Conservation (phyloP, 441 rosid genomes). For the Manihot esculenta region DNA sequence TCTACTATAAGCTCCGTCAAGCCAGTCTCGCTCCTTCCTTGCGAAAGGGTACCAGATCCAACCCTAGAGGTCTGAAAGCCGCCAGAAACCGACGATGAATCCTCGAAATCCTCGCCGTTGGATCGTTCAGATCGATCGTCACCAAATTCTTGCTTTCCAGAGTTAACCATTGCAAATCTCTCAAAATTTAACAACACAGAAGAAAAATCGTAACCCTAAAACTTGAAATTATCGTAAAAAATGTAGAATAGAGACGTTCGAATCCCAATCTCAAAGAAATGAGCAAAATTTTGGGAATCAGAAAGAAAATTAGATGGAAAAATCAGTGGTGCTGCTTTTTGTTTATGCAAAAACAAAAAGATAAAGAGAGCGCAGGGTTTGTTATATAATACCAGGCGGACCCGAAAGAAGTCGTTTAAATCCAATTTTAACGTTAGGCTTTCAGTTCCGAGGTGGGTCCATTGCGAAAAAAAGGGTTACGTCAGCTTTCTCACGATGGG, state of each 20-base stretch:
- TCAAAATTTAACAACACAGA: neutral
- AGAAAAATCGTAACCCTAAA: slow-evolving; percentile 16
- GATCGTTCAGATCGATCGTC: slow-evolving; percentile 38
- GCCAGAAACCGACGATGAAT: slow-evolving; percentile 34
- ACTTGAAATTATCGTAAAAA: slow-evolving; percentile 13
- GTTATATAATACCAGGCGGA: slow-evolving; percentile 37
- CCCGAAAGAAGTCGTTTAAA: slow-evolving; percentile 25
- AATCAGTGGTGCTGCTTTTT: too few relatives aligned
- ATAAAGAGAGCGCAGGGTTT: neutral
- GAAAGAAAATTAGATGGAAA: too few relatives aligned
- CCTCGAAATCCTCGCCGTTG: slow-evolving; percentile 38
- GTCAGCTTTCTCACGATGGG: slow-evolving; percentile 25
- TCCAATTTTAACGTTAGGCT: slow-evolving; percentile 19
- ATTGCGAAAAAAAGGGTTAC: slow-evolving; percentile 9
- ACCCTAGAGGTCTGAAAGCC: slow-evolving; percentile 31
- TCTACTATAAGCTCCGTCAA: slow-evolving; percentile 52
- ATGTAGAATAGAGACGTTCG: neutral
- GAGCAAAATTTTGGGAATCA: neutral
- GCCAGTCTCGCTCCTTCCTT: slow-evolving; percentile 35
- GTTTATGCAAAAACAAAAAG: neutral
- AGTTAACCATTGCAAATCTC: slow-evolving; percentile 46
- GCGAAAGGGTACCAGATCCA: slow-evolving; percentile 42
- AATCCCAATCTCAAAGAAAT: neutral
- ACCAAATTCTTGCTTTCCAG: slow-evolving; percentile 41
- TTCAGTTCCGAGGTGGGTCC: slow-evolving; percentile 43